Evolutionary conservation across 2,329 filamentous ascomycete genomes (phyloP).

Genomic region (Fusarium caatingaense): DNA sequence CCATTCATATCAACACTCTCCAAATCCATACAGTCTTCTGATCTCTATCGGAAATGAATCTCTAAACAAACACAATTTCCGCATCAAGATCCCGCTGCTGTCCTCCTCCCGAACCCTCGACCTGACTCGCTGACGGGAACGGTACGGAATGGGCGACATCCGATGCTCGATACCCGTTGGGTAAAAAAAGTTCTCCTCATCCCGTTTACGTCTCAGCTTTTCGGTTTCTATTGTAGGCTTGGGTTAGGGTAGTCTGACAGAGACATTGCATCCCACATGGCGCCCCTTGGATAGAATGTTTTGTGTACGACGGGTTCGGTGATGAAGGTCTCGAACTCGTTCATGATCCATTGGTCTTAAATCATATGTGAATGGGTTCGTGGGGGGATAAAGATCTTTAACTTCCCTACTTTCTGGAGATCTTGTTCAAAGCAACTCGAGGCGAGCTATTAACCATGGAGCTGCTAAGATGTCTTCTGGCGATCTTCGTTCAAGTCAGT

Average conservation of each 20-base stretch:
- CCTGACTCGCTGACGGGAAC: slow-evolving; percentile 17
- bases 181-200: background rate
- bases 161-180: slow-evolving; percentile 8
- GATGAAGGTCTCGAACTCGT: slow-evolving; percentile 17
- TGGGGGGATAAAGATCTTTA: slow-evolving; percentile 15
- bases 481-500: background rate
- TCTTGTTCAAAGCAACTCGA: background rate
- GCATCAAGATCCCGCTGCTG: slow-evolving; percentile 22
- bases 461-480: slow-evolving; percentile 7
- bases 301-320: slow-evolving; percentile 23
- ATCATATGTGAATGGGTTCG: too few species aligned
- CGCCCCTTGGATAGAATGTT: slow-evolving; percentile 1
- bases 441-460: slow-evolving; percentile 20
- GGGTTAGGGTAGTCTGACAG: slow-evolving; percentile 25
- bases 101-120: slow-evolving; percentile 25
- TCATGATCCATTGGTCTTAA: background rate
- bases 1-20: slow-evolving; percentile 5
- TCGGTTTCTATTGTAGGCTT: background rate
- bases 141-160: slow-evolving; percentile 8
- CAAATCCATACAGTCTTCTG: background rate
- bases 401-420: background rate
- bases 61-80: slow-evolving; percentile 21
- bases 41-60: background rate
- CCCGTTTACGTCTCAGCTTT: background rate
- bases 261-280: slow-evolving; percentile 36